phyloP scores from a whole-genome alignment of 2,329 filamentous ascomycete genomes.

The Colletotrichum limetticola region DNA sequence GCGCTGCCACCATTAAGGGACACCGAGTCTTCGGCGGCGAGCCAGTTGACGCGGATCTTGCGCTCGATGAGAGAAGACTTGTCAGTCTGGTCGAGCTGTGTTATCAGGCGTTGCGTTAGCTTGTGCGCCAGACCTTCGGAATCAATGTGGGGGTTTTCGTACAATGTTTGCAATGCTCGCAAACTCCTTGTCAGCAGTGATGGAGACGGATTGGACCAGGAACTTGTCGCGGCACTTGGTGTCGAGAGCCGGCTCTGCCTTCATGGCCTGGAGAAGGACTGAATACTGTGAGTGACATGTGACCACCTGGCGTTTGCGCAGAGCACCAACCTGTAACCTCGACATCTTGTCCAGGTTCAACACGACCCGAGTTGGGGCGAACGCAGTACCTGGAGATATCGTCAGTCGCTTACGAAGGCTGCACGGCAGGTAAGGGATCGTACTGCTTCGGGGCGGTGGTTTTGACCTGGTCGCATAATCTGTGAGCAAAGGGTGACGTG shows the following conservation, averaged over 20 bases:
- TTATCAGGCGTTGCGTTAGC: constrained; percentile 28
- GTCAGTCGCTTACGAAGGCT: constrained; percentile 40
- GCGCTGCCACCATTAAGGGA: constrained; percentile 36
- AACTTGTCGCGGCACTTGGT: constrained; percentile 98
- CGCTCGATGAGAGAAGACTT: constrained; percentile 87
- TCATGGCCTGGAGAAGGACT: constrained; percentile 99
- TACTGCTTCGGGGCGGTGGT: constrained; percentile 99
- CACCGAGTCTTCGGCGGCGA: constrained; percentile 68
- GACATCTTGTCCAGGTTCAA: constrained; percentile 89
- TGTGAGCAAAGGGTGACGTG: constrained; percentile 28
- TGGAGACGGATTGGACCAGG: constrained; percentile 89
- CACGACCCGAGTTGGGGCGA: constrained; percentile 94
- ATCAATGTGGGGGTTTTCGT: constrained; percentile 31
- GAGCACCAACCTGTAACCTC: constrained; percentile 84
- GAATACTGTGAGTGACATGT: constrained; percentile 38
- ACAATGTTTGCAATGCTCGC: constrained; percentile 70
- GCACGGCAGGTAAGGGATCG: constrained; percentile 48
- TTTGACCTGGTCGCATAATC: constrained; percentile 77
- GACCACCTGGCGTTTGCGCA: constrained; percentile 32
- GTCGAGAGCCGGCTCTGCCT: constrained; percentile 87
- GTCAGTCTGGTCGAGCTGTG: constrained; percentile 80
- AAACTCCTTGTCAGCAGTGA: constrained; percentile 86
- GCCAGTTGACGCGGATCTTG: constrained; percentile 94
- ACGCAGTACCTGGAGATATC: constrained; percentile 84
- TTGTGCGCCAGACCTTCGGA: constrained; percentile 3